phyloP scores from a whole-genome alignment of 495 filamentous ascomycete genomes.

The Usnea hakonensis region DNA sequence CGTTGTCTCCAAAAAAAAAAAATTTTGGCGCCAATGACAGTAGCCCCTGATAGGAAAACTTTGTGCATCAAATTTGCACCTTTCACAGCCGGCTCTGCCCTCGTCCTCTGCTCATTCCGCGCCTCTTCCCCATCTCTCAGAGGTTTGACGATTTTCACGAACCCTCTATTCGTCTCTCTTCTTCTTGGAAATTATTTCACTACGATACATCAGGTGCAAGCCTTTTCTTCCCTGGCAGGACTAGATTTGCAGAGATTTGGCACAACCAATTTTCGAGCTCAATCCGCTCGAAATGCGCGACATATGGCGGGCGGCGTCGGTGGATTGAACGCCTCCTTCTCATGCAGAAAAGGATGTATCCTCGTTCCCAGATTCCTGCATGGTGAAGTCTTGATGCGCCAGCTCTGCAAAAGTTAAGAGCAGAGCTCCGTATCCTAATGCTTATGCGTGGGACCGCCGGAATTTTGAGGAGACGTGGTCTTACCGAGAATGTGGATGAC shows the following conservation, averaged over 20 bases:
- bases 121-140: conserved; percentile 56
- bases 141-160: conserved; percentile 63
- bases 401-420: conserved; percentile 69
- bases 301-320: conserved; percentile 70
- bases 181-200: conserved; percentile 58
- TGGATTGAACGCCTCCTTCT: conserved; percentile 76
- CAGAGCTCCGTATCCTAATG: conserved; percentile 82
- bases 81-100: conserved; percentile 45
- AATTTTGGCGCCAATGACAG: conserved; percentile 52
- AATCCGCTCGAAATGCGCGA: conserved; percentile 68
- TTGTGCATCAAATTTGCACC: conserved; percentile 72
- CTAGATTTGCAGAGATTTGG: conserved; percentile 82
- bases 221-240: conserved; percentile 58
- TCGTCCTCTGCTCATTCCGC: conserved; percentile 49
- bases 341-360: conserved; percentile 64
- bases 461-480: conserved; percentile 60
- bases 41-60: conserved; percentile 69
- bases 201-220: conserved; percentile 63
- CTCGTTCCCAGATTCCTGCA: conserved; percentile 41
- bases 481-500: conserved; percentile 71
- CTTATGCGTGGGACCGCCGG: conserved; percentile 71
- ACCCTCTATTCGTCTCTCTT: conserved; percentile 55
- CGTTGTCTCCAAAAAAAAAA: conserved; percentile 70
- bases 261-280: conserved; percentile 55
- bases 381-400: conserved; percentile 72